These are phyloP conservation scores for Pseudocercospora fuligena DNA, from an alignment of 2,329 filamentous ascomycete species.

Conservation along the genomic window DNA sequence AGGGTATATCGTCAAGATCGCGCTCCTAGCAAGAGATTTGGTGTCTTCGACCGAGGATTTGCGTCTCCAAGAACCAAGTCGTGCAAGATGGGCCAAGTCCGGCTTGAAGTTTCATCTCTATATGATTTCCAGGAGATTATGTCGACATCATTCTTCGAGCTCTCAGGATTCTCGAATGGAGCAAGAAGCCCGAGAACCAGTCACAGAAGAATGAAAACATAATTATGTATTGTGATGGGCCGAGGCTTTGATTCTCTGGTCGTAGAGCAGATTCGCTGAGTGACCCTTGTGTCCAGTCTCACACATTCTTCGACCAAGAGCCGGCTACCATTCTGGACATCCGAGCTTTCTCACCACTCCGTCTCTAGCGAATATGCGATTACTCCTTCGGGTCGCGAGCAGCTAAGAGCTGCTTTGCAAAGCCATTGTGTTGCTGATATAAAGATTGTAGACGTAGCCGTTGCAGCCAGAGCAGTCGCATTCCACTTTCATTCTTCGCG, in stretches of 20 bases:
- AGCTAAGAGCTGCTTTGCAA: neutral
- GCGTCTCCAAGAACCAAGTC: neutral
- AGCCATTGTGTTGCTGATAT: neutral
- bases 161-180: neutral
- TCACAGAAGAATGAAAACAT: neutral
- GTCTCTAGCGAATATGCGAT: neutral
- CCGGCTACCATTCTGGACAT: neutral
- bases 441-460: neutral
- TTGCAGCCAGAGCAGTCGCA: neutral
- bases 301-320: neutral
- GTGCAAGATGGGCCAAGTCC: neutral
- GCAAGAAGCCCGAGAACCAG: neutral
- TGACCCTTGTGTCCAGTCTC: neutral
- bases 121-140: neutral
- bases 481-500: neutral
- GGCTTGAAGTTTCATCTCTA: neutral
- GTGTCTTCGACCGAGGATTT: neutral
- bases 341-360: neutral
- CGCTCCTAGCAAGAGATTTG: neutral
- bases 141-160: neutral
- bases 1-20: neutral
- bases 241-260: neutral
- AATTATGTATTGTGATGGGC: neutral
- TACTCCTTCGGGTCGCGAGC: neutral
- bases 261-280: neutral